phyloP scores from a whole-genome alignment of 768 basidiomycete species.

The Lactarius tabidus region DNA sequence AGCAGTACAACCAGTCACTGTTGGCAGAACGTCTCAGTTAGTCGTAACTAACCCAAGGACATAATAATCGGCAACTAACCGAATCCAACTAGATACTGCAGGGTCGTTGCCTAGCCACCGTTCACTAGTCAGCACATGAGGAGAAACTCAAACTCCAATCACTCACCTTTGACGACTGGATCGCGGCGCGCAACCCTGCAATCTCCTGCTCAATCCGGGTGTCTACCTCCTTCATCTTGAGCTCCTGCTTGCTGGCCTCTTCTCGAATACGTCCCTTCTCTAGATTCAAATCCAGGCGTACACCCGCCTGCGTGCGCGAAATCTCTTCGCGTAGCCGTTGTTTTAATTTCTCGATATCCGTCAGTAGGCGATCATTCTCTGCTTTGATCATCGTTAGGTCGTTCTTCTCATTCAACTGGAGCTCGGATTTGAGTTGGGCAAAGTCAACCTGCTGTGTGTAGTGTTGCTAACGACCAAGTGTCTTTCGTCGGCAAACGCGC shows the following conservation, averaged over 20 bases:
- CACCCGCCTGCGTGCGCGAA: conserved; percentile 86
- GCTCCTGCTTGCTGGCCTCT: conserved; percentile 84
- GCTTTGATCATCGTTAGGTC: conserved; percentile 93
- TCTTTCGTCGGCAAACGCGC: not conserved
- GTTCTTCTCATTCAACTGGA: conserved; percentile 95
- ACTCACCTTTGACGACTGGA: conserved; percentile 78
- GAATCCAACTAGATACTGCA: conserved; percentile 85
- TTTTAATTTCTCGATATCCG: conserved; percentile 93
- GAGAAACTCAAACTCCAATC: not conserved
- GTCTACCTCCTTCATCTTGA: conserved; percentile 97
- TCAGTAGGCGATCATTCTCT: conserved; percentile 89
- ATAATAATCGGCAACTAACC: conserved; percentile 44
- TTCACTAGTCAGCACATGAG: not conserved
- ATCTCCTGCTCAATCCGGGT: conserved; percentile 97
- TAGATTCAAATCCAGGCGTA: conserved; percentile 89
- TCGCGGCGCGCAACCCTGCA: conserved; percentile 74
- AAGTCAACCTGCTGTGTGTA: conserved; percentile 97
- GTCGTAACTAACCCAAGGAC: not conserved
- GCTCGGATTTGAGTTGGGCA: conserved; percentile 91
- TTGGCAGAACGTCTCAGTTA: conserved; percentile 21
- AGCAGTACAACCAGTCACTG: conserved; percentile 84
- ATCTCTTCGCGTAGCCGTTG: conserved; percentile 90
- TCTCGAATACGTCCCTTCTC: conserved; percentile 96
- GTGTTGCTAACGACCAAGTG: conserved; percentile 53
- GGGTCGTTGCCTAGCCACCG: conserved; percentile 62